Percentiles rank a stretch among this genome's conserved stretches.
Evolutionary conservation across 495 filamentous ascomycete species (phyloP).

Genomic region (Penicillium chermesinum): DNA sequence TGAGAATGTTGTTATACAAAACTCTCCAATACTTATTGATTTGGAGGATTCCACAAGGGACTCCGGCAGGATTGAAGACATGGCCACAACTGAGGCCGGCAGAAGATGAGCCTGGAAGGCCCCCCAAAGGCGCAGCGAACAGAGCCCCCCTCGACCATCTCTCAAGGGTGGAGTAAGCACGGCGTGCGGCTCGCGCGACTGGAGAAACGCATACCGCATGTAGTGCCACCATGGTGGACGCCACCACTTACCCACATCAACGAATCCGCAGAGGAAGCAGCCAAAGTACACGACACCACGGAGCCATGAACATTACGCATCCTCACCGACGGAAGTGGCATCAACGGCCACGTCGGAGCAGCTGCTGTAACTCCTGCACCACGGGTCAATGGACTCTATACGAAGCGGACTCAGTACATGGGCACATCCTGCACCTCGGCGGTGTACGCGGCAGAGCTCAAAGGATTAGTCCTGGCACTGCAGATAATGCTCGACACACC

Average conservation of each 20-base stretch:
- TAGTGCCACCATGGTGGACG: constrained; percentile 3
- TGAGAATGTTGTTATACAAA: too few relatives aligned
- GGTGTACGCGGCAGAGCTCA: neutral
- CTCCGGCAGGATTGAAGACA: too few relatives aligned
- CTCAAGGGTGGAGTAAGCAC: too few relatives aligned
- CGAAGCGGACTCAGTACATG: constrained; percentile 1
- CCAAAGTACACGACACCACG: constrained; percentile 2
- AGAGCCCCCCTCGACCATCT: too few relatives aligned
- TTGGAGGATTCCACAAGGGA: too few relatives aligned
- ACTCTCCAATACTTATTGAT: too few relatives aligned
- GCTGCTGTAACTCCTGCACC: constrained; percentile 1
- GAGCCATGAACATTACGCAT: constrained; percentile 1
- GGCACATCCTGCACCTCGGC: neutral
- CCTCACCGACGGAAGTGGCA: constrained; percentile 6
- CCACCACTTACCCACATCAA: constrained; percentile 2
- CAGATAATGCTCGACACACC: constrained; percentile 6
- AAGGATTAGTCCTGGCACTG: neutral
- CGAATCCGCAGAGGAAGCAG: constrained; percentile 3
- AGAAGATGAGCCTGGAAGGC: too few relatives aligned
- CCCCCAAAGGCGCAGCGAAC: too few relatives aligned
- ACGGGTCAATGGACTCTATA: neutral
- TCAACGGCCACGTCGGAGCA: constrained; percentile 3
- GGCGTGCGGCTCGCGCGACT: too few relatives aligned
- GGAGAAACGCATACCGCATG: neutral
- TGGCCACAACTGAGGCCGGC: too few relatives aligned